phyloP scores from a whole-genome alignment of 352 stramenopile genomes.

The Phytophthora parvispora region DNA sequence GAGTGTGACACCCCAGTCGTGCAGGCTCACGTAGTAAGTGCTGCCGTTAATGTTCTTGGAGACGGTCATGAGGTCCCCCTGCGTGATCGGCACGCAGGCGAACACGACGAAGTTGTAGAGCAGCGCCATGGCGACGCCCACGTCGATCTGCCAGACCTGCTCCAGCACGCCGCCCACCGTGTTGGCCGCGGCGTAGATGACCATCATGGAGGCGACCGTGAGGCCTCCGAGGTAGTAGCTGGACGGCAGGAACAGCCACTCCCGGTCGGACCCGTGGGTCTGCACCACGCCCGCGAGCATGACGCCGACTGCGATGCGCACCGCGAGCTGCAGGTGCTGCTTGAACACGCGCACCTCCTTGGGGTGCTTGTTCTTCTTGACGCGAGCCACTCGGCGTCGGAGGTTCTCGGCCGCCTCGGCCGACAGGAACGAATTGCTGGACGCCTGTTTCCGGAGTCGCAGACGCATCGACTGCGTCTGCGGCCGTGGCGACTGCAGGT shows the following conservation, averaged over 20 bases:
- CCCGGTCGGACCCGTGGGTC: conserved; percentile 45
- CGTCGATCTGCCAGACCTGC: conserved; percentile 80
- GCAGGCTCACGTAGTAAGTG: conserved; percentile 74
- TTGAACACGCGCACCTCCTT: conserved; percentile 53
- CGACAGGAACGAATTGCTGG: conserved; percentile 19
- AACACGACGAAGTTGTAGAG: conserved; percentile 83
- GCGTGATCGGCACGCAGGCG: conserved; percentile 56
- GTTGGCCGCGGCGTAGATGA: conserved; percentile 70
- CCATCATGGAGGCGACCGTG: conserved; percentile 72
- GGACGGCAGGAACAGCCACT: conserved; percentile 69
- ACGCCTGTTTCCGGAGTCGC: conserved; percentile 42
- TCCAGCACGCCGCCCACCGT: conserved; percentile 72
- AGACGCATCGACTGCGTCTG: conserved; percentile 54
- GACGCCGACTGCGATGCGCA: conserved; percentile 71
- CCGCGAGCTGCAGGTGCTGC: conserved; percentile 46
- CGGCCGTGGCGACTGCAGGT: conserved; percentile 34
- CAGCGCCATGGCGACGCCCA: conserved; percentile 75
- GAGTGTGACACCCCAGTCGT: conserved; percentile 63
- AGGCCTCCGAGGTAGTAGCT: conserved; percentile 81
- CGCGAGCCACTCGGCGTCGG: conserved; percentile 34
- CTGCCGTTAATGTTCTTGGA: conserved; percentile 59
- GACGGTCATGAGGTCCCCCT: conserved; percentile 54
- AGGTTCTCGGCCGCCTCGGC: conserved; percentile 21
- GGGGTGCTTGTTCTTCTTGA: conserved; percentile 60
- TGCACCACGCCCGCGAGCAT: conserved; percentile 67